phyloP scores from a whole-genome alignment of 2,329 filamentous ascomycete genomes.

The Colletotrichum costaricense region DNA sequence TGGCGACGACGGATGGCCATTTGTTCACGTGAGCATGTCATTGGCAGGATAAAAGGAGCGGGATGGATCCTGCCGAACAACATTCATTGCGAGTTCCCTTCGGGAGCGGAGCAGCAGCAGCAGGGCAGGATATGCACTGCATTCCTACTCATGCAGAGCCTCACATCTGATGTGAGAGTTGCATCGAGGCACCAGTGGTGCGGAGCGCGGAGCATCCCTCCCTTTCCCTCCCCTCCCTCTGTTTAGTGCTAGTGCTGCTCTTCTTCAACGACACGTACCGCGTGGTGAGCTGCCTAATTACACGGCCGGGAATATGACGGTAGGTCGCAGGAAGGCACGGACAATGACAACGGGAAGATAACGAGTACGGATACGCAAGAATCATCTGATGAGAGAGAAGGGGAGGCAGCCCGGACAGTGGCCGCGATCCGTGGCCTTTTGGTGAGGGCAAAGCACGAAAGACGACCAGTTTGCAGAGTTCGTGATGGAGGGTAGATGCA shows the following conservation, averaged over 20 bases:
- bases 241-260: neutral
- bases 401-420: neutral
- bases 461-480: neutral
- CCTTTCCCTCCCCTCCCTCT: too few species aligned
- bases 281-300: conserved; percentile 1
- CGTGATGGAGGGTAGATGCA: conserved; percentile 34
- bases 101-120: conserved; percentile 1
- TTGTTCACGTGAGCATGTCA: conserved; percentile 20
- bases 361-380: neutral
- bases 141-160: conserved; percentile 32
- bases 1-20: neutral
- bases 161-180: conserved; percentile 26
- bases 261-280: conserved; percentile 23
- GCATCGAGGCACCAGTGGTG: neutral
- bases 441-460: neutral
- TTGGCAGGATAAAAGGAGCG: neutral
- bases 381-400: neutral
- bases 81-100: neutral
- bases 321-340: neutral
- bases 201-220: neutral
- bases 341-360: neutral
- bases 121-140: conserved; percentile 13
- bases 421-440: neutral
- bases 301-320: neutral
- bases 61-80: conserved; percentile 16